Conservation (phyloP, 345 rosid genomes). For the Odontarrhena argentea region DNA sequence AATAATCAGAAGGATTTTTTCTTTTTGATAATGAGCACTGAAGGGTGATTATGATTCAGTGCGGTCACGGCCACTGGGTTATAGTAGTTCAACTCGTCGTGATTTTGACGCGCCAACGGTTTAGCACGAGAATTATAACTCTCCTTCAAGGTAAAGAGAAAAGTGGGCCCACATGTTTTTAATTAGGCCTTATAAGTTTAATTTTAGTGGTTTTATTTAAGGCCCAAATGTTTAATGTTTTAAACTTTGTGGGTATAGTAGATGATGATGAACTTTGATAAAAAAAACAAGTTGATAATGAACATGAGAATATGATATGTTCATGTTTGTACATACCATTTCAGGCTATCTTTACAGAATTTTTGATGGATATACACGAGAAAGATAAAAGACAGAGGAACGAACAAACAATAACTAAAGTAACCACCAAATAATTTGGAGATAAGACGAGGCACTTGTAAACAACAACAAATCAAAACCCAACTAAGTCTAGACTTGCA, state of each 20-base stretch:
- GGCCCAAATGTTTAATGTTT: constrained; percentile 3
- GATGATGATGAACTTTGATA: neutral
- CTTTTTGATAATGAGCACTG: constrained; percentile 6
- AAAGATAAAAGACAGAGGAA: too few species aligned
- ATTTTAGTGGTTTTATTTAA: neutral
- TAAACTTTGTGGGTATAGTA: neutral
- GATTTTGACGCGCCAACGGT: constrained; percentile 33
- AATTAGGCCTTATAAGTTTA: neutral
- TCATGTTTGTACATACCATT: too few species aligned
- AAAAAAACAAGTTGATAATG: too few species aligned
- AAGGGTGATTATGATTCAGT: constrained; percentile 13
- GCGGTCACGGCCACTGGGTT: constrained; percentile 1
- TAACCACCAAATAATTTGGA: too few species aligned
- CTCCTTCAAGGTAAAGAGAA: constrained; percentile 21
- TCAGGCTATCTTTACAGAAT: too few species aligned
- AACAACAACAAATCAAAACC: too few species aligned
- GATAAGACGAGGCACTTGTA: too few species aligned
- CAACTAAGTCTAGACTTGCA: too few species aligned
- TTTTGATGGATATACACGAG: too few species aligned
- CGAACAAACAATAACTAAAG: too few species aligned
- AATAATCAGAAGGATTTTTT: constrained; percentile 23
- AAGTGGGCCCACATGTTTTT: neutral
- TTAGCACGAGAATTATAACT: neutral
- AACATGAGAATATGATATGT: too few species aligned
- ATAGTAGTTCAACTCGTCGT: neutral